Evolutionary conservation across 106 monocot genomes (phyloP).

Genomic region (Hemerocallis citrina): DNA sequence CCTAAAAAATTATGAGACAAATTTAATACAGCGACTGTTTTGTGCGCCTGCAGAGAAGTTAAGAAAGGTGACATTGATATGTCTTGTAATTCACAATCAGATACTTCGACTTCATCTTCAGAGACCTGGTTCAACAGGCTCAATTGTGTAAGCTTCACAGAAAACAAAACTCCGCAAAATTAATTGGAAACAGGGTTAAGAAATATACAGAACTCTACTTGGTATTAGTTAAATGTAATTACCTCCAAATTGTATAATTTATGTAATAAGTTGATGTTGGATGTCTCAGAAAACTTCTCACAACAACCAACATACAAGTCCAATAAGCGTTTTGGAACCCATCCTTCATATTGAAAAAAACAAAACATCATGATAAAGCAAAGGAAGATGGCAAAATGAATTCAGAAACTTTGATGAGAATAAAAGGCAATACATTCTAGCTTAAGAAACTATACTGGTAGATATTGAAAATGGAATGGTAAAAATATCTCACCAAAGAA

Average conservation of each 20-base stretch:
- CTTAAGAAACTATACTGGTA: neutral
- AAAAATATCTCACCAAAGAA: neutral
- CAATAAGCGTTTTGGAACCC: conserved; percentile 86
- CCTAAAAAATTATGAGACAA: conserved; percentile 89
- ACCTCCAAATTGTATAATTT: conserved; percentile 84
- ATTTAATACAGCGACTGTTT: conserved; percentile 65
- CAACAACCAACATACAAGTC: conserved; percentile 72
- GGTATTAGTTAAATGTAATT: neutral
- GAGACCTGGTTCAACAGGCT: conserved; percentile 45
- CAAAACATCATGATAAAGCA: neutral
- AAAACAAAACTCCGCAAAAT: neutral
- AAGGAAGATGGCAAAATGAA: neutral
- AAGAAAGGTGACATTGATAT: conserved; percentile 72
- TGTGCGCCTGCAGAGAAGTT: conserved; percentile 66
- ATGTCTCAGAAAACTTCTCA: conserved; percentile 44
- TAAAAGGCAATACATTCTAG: neutral
- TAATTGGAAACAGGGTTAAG: neutral
- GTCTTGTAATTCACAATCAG: conserved; percentile 83
- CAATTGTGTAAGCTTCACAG: neutral
- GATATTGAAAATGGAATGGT: neutral
- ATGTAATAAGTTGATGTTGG: conserved; percentile 56
- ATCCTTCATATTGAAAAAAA: conserved; percentile 57
- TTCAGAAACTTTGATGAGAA: neutral
- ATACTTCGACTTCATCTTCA: conserved; percentile 79
- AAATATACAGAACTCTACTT: conserved; percentile 3